phyloP scores from a whole-genome alignment of 2,329 filamentous ascomycete species.

The Aspergillus vadensis region DNA sequence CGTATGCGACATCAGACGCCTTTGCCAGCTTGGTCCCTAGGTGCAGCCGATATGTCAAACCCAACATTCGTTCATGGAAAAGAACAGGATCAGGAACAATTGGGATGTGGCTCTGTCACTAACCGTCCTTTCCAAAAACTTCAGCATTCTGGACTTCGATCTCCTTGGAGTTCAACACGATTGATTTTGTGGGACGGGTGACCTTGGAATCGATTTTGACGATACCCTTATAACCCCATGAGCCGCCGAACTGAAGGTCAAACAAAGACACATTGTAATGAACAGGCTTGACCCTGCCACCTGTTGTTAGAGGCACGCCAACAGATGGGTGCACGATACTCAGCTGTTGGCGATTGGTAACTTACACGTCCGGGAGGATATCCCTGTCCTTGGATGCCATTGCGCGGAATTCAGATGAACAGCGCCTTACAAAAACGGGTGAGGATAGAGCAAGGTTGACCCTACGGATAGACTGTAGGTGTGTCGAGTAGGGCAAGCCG shows the following conservation, averaged over 20 bases:
- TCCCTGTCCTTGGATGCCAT: constrained; percentile 50
- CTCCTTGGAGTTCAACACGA: constrained; percentile 83
- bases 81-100: background rate
- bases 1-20: constrained; percentile 72
- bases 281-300: constrained; percentile 69
- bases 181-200: constrained; percentile 69
- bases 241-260: constrained; percentile 70
- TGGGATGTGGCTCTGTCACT: constrained; percentile 10
- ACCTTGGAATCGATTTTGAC: constrained; percentile 80
- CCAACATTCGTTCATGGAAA: background rate
- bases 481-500: constrained; percentile 16
- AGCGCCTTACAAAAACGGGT: constrained; percentile 33
- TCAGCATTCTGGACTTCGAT: constrained; percentile 70
- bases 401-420: constrained; percentile 45
- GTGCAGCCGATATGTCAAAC: background rate
- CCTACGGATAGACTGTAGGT: constrained; percentile 17
- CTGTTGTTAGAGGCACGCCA: constrained; percentile 2
- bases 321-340: constrained; percentile 6
- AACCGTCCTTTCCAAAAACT: constrained; percentile 39
- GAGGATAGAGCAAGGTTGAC: constrained; percentile 20
- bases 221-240: constrained; percentile 81
- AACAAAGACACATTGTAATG: constrained; percentile 84
- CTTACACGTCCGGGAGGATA: constrained; percentile 48
- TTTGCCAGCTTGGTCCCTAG: constrained; percentile 40
- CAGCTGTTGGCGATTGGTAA: constrained; percentile 14